Evolutionary conservation across 2,329 filamentous ascomycete species (phyloP).

Genomic region (Pyricularia sp.): DNA sequence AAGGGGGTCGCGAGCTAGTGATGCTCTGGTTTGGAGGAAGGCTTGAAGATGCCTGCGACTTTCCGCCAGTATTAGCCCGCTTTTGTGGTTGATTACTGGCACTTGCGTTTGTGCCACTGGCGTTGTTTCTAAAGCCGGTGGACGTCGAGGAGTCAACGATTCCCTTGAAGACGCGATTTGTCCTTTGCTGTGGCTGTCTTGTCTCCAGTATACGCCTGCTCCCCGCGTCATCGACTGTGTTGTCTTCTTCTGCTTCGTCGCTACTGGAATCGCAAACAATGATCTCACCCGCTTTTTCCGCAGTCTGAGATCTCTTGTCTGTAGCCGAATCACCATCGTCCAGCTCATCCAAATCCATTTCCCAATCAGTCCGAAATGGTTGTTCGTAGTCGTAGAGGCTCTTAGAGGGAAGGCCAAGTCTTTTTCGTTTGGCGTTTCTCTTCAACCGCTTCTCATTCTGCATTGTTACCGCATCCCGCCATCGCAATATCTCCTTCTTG

Average conservation of each 20-base stretch:
- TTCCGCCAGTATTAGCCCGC: neutral
- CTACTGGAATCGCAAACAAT: neutral
- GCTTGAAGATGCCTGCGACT: neutral
- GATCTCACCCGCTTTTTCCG: neutral
- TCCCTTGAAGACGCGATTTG: conserved; percentile 9
- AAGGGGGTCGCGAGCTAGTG: neutral
- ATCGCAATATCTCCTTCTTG: neutral
- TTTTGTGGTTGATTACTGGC: neutral
- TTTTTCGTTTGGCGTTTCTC: conserved; percentile 33
- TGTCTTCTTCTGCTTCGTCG: neutral
- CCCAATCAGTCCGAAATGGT: neutral
- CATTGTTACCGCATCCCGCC: neutral
- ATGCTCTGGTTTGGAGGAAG: neutral
- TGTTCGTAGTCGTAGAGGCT: conserved; percentile 6
- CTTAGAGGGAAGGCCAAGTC: conserved; percentile 23
- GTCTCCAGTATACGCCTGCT: neutral
- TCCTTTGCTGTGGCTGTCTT: conserved; percentile 2
- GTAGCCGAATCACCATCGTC: neutral
- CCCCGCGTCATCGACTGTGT: neutral
- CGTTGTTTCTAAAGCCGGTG: neutral
- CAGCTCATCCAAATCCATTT: neutral
- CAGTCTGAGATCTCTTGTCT: neutral
- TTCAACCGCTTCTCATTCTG: conserved; percentile 4
- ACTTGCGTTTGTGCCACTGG: neutral
- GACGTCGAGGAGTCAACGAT: neutral